Evolutionary conservation across 805 yeast genomes (phyloP), one percentile per base, ranked within the genome.

Genomic region (Scheffersomyces stipitis): DNA sequence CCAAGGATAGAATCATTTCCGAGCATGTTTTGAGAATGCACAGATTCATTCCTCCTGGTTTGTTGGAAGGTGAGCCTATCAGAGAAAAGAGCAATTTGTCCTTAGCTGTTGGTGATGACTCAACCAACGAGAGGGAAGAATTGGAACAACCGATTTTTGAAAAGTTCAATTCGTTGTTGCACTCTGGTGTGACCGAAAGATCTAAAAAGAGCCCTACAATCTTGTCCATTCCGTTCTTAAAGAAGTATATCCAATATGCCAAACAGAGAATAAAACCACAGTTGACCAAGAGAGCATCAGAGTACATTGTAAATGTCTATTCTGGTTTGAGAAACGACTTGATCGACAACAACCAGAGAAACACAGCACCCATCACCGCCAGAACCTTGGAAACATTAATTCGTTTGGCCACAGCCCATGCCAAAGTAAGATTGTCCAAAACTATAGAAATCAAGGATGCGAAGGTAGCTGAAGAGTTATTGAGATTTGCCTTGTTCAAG

Each of bases 11-110:
- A 54, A 69, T 81, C 26, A 83, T 93, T 51, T 84, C 96, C 51
- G 97, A 91, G 61, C 99, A 93, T 64, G 97, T 93, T 26, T 71
- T 93, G 60, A 78, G 91, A 53, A 88, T 95, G 80, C 98, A 93
- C 64, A 75, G 96, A 56, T 93, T 75, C 58, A 62, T 89, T 18
- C 91, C 96, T 8, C 83, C 84, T 2, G 98, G 98, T 0, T 78
- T 84, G 44, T 74, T 83, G 30, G 96, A 88, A 62, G 99, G 99
- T 37, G 93, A 86, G 44, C 98, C 98, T 8, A 80, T 91, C 30
- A 77, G 96, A 52, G 98, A 93, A 56, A 76, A 74, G 38, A 69
- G 78, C 15, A 73, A 74, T 28, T 72, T 87, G 30, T 78, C 88
- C 0, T 69, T 91, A 34, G 86, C 95, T 8, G 93, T 90, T 12